Evolutionary conservation across 371 early-diverging fungal species (phyloP).

Genomic region (Mucor saturninus): DNA sequence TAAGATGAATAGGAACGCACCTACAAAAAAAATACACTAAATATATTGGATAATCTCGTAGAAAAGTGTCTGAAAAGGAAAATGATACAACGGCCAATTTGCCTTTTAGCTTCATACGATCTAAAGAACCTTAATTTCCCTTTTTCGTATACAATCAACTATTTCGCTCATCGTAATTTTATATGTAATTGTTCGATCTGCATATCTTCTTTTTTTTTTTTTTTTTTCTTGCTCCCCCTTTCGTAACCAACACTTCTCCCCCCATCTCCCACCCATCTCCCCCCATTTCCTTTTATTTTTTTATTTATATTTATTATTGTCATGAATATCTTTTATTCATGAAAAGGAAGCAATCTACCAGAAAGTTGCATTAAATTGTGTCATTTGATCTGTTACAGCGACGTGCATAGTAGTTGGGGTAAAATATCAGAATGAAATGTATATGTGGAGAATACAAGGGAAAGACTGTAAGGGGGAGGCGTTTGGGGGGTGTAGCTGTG

Average conservation of each 20-base stretch:
- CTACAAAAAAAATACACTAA: neutral
- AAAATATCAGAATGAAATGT: neutral
- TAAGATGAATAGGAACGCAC: neutral
- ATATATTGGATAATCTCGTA: conserved; percentile 1
- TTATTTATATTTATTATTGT: too few relatives aligned
- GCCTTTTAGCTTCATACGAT: conserved; percentile 10
- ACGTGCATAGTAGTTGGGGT: too few relatives aligned
- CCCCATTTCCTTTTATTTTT: too few relatives aligned
- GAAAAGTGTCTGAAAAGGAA: conserved; percentile 10
- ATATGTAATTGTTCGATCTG: conserved; percentile 12
- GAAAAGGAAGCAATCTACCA: neutral
- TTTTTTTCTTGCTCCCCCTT: neutral
- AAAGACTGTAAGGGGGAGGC: neutral
- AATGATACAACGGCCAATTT: conserved; percentile 3
- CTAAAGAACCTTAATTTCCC: conserved; percentile 3
- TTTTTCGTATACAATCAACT: conserved; percentile 3
- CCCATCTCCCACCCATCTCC: neutral
- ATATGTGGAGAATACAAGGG: neutral
- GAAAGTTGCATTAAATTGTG: neutral
- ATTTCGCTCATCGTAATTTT: conserved; percentile 6
- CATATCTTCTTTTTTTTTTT: conserved; percentile 1
- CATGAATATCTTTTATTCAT: neutral
- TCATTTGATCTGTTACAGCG: too few relatives aligned
- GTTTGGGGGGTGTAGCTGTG: neutral
- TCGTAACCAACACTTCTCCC: neutral